phyloP scores from a whole-genome alignment of 768 basidiomycete genomes.

The Psilocybe azurescens region DNA sequence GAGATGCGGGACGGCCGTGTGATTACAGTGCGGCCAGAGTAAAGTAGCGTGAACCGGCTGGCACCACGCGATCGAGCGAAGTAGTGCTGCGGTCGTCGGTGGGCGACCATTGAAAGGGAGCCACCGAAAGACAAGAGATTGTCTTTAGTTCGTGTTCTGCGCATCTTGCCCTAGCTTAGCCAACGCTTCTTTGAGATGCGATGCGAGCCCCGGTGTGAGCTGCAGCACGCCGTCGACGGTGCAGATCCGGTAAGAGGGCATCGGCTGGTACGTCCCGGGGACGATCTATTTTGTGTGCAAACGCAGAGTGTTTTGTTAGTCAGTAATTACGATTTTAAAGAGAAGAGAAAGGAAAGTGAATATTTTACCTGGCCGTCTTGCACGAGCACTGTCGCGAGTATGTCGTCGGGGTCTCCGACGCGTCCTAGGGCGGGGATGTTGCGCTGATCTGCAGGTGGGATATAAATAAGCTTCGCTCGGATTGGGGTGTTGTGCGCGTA shows the following conservation, averaged over 20 bases:
- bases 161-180: background rate
- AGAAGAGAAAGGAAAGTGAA: conserved; percentile 5
- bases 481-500: no score
- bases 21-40: no score
- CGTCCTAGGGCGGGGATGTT: conserved; percentile 78
- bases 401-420: conserved; percentile 86
- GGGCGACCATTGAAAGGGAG: no score
- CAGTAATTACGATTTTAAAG: background rate
- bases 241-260: conserved; percentile 85
- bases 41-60: no score
- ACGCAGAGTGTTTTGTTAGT: no score
- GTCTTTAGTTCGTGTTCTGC: no score
- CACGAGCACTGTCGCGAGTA: conserved; percentile 77
- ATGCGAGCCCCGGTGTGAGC: conserved; percentile 70
- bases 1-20: no score
- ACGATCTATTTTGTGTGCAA: conserved; percentile 48
- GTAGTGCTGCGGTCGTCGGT: no score
- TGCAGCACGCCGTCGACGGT: conserved; percentile 74
- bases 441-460: conserved; percentile 56
- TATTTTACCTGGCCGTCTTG: conserved; percentile 64
- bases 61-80: no score
- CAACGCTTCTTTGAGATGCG: background rate
- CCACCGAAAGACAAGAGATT: no score
- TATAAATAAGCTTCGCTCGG: background rate
- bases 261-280: conserved; percentile 77